Evolutionary conservation across 768 basidiomycete species (phyloP).

Genomic region (Leccinum obscurum): DNA sequence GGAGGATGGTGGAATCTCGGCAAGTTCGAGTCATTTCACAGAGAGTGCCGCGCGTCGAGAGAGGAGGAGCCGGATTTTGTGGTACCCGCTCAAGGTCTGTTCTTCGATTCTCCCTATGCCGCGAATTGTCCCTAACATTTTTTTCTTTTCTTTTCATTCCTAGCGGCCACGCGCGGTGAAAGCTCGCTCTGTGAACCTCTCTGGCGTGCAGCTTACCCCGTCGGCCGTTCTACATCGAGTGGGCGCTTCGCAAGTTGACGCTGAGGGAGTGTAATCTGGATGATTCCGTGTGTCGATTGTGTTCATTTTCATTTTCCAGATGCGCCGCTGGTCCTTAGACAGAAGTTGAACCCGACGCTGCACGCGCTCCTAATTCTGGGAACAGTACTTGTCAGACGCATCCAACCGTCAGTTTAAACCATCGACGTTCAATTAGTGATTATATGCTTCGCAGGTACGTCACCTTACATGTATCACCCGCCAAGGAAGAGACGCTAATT

Average conservation of each 20-base stretch:
- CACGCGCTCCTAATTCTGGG: neutral
- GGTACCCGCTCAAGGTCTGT: constrained; percentile 68
- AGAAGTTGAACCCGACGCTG: neutral
- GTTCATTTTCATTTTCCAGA: neutral
- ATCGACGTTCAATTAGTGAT: constrained; percentile 70
- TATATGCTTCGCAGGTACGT: constrained; percentile 71
- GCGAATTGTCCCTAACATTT: constrained; percentile 22
- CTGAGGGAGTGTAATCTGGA: constrained; percentile 49
- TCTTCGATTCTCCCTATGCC: neutral
- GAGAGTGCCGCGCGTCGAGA: constrained; percentile 77
- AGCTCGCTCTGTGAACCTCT: too few relatives aligned
- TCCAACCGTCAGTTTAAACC: constrained; percentile 75
- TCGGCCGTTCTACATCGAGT: constrained; percentile 57
- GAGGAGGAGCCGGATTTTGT: constrained; percentile 65
- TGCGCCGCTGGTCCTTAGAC: neutral
- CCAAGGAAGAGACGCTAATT: neutral
- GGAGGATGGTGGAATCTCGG: constrained; percentile 73
- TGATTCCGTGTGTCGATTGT: neutral
- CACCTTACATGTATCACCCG: neutral
- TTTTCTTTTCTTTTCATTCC: too few relatives aligned
- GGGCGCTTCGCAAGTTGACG: neutral
- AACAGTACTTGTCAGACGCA: constrained; percentile 76
- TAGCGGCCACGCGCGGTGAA: too few relatives aligned
- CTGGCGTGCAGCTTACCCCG: too few relatives aligned
- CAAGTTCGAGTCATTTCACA: constrained; percentile 58